Evolutionary conservation across 495 filamentous ascomycete species (phyloP), one percentile per base, ranked within the genome.

Genomic region (Stereocaulon alpinum): DNA sequence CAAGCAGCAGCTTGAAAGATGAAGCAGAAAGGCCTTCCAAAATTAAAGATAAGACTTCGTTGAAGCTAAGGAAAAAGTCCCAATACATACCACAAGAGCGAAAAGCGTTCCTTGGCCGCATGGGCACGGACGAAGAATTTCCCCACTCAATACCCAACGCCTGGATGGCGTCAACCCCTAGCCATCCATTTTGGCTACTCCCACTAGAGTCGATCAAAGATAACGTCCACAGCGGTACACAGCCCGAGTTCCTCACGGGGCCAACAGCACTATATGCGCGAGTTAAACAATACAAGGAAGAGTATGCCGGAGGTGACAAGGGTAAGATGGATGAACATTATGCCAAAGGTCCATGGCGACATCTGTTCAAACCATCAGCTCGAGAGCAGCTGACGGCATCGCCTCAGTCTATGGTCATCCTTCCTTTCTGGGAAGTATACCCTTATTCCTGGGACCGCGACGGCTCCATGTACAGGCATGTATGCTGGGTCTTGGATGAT

Each of bases 151-250:
- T 67, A 20, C 65, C 65, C 41, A 65, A 67, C 57, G 65, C 63
- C 7, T 67, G 60, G 60, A 67, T 66, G 65, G 63, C 56, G 7
- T 61, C 65, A 15, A 62, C 65, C 14, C 63, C 65, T 22, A 56
- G 60, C 20, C 65, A 67, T 57, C 65, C 65, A 14, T 66, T 67
- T 54, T 63, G 61, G 60, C 45, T 66, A 9, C 53, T 67, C 22
- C 63, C 63, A 11, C 27, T 63, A 40, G 37, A 64, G 47, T 48
- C 30, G 4, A 34, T 43, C 20, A 45, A 57, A 29, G 22, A 27
- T 0, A 34, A 52, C 22, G 7, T 56, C 34, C 15, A 41, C 24
- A 44, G 14, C 18, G 44, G 29, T 22, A 53, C n/a, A 11, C n/a
- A 27, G 14, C 51, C 58, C 7, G 62, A 64, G n/a, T 22, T n/a